Evolutionary conservation across 2,329 filamentous ascomycete species (phyloP), one percentile per base, ranked within the genome.

Genomic region (Ambrosiella xylebori): DNA sequence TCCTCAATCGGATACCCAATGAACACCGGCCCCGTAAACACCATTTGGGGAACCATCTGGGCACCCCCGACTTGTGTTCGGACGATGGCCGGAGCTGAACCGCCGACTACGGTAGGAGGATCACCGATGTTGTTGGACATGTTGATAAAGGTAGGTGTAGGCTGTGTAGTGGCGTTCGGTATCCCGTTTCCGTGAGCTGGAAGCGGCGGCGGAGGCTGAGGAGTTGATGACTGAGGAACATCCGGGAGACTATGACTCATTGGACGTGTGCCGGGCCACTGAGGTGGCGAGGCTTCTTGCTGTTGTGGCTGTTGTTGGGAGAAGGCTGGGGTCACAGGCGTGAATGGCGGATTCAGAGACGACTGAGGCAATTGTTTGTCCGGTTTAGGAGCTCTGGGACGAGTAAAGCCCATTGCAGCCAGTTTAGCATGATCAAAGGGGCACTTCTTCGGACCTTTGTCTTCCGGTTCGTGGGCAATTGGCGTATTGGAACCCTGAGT

Each of bases 21-120:
- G 66, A 96, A 96, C 0, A 96, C 89, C 0, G 91, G 91, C 0
- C 91, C 91, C 7, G 87, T 95, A 66, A 96, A 95, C 0, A 94
- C 75, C 79, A 96, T 85, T 64, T 85, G 84, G 8, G 86, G 79
- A 8, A 54, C 13, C 7, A 37, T 38, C 35, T 54, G 17, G 17
- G 19, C 39, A 55, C 27, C 36, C 27, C 15, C 15, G 51, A 49
- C 27, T 27, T 27, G 27, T 27, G 27, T 27, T 27, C 4, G 27
- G 45, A 35, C 40, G 12, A 17, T 38, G 8, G 8, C 35, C 19
- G 38, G 54, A 17, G 15, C 27, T 47, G 41, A 54, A 6, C 59
- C 39, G n/a, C 56, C 54, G 5, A 57, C 8, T 17, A 57, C 37
- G n/a, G 41, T 54, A 12, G 58, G 54, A n/a, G 64, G 63, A 8